Base-by-base conservation (phyloP, 164 flowering plant genomes). In the Magnolia changhungtana region DNA sequence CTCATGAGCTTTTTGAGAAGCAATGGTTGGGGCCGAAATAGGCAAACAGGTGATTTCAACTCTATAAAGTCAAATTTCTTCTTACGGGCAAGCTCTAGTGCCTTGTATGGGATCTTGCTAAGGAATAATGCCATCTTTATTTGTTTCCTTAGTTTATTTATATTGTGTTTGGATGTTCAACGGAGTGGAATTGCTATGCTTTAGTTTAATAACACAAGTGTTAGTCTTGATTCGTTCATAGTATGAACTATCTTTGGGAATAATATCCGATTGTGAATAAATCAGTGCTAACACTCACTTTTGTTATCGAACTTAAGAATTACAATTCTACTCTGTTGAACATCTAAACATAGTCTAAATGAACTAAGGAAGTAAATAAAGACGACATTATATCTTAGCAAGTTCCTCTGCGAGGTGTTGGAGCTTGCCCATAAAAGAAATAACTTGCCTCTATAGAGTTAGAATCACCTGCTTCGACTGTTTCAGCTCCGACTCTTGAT, bases 381-480 rank as follows among this genome's bases (percentile, higher is more conserved):
- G 59, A 55, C 0, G 11, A 55, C 14, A 29, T 4, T 31, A 63
- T 90, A 95, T 98, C 99, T 92, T 75, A 88, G 89, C 11, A 75
- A 91, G 6, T 63, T 93, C 37, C 96, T 89, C 89, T 0, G 97
- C 98, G 19, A 96, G 88, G 82, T 84, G 83, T 66, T 91, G 95
- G 31, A 96, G 90, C 81, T 96, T 95, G 37, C 89, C 93, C 0
- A 95, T 91, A 65, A 96, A 97, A 50, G 94, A 92, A 76, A 90
- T 81, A 70, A 96, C 97, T 85, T 96, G 97, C 82, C 65, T 87
- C 75, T 96, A 97, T 4, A 96, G 90, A 68, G 83, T 80, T 20
- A 98, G 98, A 67, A 96, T 93, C 23, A 92, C 82, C 64, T 90
- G 88, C 73, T 85, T 92, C 3, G 97, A 95, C 80, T 93, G 94